Percentiles rank a stretch among this genome's conserved stretches.
Conservation (phyloP, 768 basidiomycete genomes). For the Tylopilus subfusipes region DNA sequence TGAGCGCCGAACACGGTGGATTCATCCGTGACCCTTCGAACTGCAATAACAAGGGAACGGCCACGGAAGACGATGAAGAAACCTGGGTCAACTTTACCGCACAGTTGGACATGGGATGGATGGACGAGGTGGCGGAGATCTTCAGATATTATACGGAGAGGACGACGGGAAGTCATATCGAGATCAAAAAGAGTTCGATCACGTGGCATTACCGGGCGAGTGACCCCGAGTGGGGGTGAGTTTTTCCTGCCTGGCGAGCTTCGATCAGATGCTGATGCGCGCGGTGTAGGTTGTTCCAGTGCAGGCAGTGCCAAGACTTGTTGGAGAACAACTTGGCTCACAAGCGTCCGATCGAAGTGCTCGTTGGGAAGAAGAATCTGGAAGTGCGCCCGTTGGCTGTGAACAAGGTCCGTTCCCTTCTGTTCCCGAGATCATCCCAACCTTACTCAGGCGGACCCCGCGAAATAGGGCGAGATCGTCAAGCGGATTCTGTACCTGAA, state of each 20-base stretch:
- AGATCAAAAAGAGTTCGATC: conserved; percentile 95
- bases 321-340: conserved; percentile 92
- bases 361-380: conserved; percentile 97
- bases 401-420: conserved; percentile 64
- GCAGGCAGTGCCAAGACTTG: conserved; percentile 93
- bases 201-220: conserved; percentile 95
- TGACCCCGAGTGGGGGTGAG: conserved; percentile 96
- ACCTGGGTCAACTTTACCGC: conserved; percentile 88
- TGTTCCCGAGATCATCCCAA: not conserved
- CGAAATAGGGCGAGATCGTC: conserved; percentile 82
- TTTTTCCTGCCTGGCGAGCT: not conserved
- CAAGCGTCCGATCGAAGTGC: conserved; percentile 93
- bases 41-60: conserved; percentile 14
- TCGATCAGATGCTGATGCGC: conserved; percentile 1
- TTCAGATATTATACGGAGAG: conserved; percentile 97
- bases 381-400: conserved; percentile 94
- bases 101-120: conserved; percentile 95
- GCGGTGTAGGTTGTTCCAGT: conserved; percentile 72
- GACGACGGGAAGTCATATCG: conserved; percentile 94
- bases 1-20: conserved; percentile 94
- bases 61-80: conserved; percentile 23
- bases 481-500: conserved; percentile 90
- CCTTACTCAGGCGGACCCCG: not conserved
- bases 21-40: conserved; percentile 77
- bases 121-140: conserved; percentile 91